Base-by-base conservation (phyloP, 371 early-diverging fungal species). In the Parasitella parasitica region DNA sequence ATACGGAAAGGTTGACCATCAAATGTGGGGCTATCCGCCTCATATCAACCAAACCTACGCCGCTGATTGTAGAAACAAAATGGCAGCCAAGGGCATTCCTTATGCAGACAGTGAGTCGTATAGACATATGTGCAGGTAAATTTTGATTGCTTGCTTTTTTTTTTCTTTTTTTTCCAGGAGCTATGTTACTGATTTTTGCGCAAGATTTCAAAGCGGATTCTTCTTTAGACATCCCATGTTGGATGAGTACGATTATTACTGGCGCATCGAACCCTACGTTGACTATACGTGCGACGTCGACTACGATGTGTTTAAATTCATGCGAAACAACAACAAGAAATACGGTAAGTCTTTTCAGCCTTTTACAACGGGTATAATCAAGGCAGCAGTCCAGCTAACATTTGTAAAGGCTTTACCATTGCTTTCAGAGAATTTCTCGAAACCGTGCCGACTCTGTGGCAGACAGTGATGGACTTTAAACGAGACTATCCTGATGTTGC, bases 201-300 rank as follows among this genome's bases (percentile, higher is more conserved):
- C 55, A 28, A 64, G 91, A 69, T 88, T 76, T 52, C 76, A 79
- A 49, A 79, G 75, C 34, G 96, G 97, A 5, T 95, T 90, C 71
- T 94, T 98, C 69, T 97, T 88, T 72, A 78, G 86, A 49, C 96
- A 97, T 67, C 89, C 91, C 48, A 71, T 94, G 6, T 71, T 97
- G 27, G 77, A 77, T 38, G 75, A 87, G 48, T 91, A 89, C 60
- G 91, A 95, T 64, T 98, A 89, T 70, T 98, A 96, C 73, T 98
- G 98, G 99, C 80, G 99, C 9, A 82, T 98, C 11, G 99, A 98
- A 67, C 99, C 99, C 2, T 90, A 88, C 41, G 96, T 97, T 4
- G 82, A 88, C 35, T 96, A 91, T 62, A 85, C 82, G 59, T 98
- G 98, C 70, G 87, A 95, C 58, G 76, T 98, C 18, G 89, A 69